Evolutionary conservation across 805 yeast species (phyloP), one percentile per base, ranked within the genome.

Genomic region (Ogataea minuta): DNA sequence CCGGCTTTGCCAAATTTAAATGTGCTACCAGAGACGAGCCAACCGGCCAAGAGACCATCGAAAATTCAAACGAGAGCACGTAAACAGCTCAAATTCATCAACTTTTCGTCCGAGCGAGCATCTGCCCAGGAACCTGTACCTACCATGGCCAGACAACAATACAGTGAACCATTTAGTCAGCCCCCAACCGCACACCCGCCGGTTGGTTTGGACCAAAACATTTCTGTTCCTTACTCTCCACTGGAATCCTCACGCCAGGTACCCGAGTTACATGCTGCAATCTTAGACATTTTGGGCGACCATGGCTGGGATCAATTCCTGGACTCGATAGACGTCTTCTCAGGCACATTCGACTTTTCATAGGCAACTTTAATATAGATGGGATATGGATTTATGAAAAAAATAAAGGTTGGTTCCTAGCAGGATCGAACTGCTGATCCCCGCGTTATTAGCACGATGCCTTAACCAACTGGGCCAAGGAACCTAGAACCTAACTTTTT

Each of bases 391-490:
- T n/a, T n/a, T 6, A 9, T n/a, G 14, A 35, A 38, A 43, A 39
- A 34, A 31, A 21, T 21, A 60, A 54, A 31, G 53, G 64, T 57
- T 79, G 86, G 78, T 79, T 84, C 84, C 84, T 79, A 77, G 84
- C 86, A 76, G 86, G 86, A 78, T 79, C 86, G 86, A 79, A 79
- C 86, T 76, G 86, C 84, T 77, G 86, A 79, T 79, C 86, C 60
- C 60, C 64, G 68, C 67, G 68, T 63, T 63, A 63, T 64, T 64
- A 64, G 68, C 68, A 63, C 68, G 65, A 61, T 59, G 68, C 68
- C 68, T 63, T 63, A 63, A 63, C 68, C 68, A 62, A 63, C 68
- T 63, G 67, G 68, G 68, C 68, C 68, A 63, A 62, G 65, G 65
- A 63, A 58, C 57, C 60, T 43, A 34, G 42, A 36, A 34, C 40